phyloP scores from a whole-genome alignment of 331 rosid genomes.

The Telfairia occidentalis region DNA sequence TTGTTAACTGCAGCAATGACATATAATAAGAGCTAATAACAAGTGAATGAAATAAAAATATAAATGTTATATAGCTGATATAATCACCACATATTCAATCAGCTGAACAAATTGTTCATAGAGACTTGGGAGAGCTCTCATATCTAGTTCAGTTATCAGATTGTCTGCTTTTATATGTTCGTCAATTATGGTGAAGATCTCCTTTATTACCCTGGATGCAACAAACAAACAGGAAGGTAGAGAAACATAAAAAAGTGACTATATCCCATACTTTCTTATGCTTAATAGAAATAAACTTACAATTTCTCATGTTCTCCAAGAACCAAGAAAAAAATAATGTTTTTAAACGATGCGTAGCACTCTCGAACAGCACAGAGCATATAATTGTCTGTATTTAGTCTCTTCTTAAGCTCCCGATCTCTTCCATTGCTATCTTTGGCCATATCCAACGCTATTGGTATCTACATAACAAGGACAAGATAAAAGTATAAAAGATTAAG shows the following conservation, averaged over 20 bases:
- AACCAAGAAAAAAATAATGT: conserved; percentile 54
- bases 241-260: not conserved
- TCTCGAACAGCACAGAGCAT: conserved; percentile 73
- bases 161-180: conserved; percentile 20
- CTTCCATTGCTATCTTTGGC: conserved; percentile 66
- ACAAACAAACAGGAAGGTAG: conserved; percentile 18
- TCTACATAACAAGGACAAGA: conserved; percentile 28
- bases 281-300: conserved; percentile 31
- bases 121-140: conserved; percentile 70
- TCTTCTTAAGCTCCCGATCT: conserved; percentile 66
- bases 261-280: not conserved
- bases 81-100: conserved; percentile 58
- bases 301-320: conserved; percentile 52
- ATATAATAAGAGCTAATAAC: conserved; percentile 14
- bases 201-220: conserved; percentile 52
- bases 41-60: conserved; percentile 15
- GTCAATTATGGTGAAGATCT: conserved; percentile 55
- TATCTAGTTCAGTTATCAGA: conserved; percentile 34
- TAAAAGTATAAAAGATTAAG: conserved; percentile 1
- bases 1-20: conserved; percentile 31
- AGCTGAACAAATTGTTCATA: conserved; percentile 48
- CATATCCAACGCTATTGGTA: conserved; percentile 93
- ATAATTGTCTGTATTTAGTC: conserved; percentile 50
- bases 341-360: conserved; percentile 70
- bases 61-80: not conserved